Evolutionary conservation across 495 filamentous ascomycete genomes (phyloP).

Genomic region (Penicillium egyptiacum): DNA sequence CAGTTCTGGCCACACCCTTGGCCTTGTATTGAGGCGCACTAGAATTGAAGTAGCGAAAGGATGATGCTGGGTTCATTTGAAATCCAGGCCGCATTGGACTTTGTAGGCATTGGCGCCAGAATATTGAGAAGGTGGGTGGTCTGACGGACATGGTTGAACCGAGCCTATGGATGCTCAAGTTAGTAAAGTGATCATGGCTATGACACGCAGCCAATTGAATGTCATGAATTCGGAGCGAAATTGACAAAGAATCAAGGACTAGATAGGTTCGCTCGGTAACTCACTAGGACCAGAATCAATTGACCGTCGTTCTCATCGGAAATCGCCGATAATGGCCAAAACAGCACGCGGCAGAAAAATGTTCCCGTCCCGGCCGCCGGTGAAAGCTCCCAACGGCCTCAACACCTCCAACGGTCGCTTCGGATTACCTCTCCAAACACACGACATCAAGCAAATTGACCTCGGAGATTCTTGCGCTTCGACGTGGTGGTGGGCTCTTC

Average conservation of each 20-base stretch:
- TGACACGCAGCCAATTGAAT: not conserved
- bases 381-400: constrained; percentile 47
- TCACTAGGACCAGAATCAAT: constrained; percentile 18
- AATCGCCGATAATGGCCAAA: constrained; percentile 26
- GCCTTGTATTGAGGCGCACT: constrained; percentile 27
- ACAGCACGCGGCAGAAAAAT: constrained; percentile 47
- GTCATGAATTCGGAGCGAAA: not conserved
- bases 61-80: constrained; percentile 12
- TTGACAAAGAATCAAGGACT: not conserved
- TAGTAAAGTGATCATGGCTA: constrained; percentile 14
- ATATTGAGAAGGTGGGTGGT: constrained; percentile 29
- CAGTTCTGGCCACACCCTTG: constrained; percentile 8
- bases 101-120: constrained; percentile 31
- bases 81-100: constrained; percentile 16
- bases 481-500: constrained; percentile 36
- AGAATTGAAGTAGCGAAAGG: constrained; percentile 41
- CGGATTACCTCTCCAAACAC: constrained; percentile 13
- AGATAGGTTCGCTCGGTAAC: not conserved
- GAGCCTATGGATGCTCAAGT: constrained; percentile 19
- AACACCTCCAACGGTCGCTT: constrained; percentile 32
- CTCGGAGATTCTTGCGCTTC: constrained; percentile 19
- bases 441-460: constrained; percentile 13
- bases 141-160: constrained; percentile 36
- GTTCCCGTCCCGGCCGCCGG: constrained; percentile 48
- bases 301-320: constrained; percentile 28